phyloP scores from a whole-genome alignment of 257 asterid species.

The Nicotiana noctiflora region DNA sequence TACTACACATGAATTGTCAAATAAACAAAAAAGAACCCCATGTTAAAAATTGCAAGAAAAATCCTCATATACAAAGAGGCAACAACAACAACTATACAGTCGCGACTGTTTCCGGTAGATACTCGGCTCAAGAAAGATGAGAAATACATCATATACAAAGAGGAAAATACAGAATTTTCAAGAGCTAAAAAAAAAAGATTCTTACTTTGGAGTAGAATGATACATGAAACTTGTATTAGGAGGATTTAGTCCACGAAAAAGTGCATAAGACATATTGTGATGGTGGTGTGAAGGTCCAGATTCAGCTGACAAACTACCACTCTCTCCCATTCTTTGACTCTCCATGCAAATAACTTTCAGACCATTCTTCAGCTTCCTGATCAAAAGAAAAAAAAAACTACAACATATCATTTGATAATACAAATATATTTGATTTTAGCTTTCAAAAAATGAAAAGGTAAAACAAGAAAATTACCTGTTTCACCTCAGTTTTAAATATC shows the following conservation, averaged over 20 bases:
- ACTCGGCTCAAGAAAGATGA: too few species aligned
- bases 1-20: constrained; percentile 17
- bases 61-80: not conserved
- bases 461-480: constrained; percentile 7
- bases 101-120: too few species aligned
- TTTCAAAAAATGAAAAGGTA: not conserved
- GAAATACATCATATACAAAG: too few species aligned
- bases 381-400: not conserved
- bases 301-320: constrained; percentile 29
- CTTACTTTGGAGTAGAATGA: constrained; percentile 1
- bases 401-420: not conserved
- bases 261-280: constrained; percentile 43
- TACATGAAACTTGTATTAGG: constrained; percentile 52
- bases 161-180: too few species aligned
- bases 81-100: too few species aligned
- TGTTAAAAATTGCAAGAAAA: constrained; percentile 11
- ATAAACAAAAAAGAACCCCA: constrained; percentile 7
- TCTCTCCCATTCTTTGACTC: constrained; percentile 54
- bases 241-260: constrained; percentile 51
- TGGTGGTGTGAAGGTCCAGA: constrained; percentile 43
- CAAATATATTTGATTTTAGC: not conserved
- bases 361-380: constrained; percentile 26
- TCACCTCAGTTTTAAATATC: not conserved
- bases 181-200: too few species aligned
- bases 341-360: constrained; percentile 67